These are phyloP conservation scores for Pestalotiopsis sp. DNA, from an alignment of 2,329 filamentous ascomycete species.

Conservation along the genomic window DNA sequence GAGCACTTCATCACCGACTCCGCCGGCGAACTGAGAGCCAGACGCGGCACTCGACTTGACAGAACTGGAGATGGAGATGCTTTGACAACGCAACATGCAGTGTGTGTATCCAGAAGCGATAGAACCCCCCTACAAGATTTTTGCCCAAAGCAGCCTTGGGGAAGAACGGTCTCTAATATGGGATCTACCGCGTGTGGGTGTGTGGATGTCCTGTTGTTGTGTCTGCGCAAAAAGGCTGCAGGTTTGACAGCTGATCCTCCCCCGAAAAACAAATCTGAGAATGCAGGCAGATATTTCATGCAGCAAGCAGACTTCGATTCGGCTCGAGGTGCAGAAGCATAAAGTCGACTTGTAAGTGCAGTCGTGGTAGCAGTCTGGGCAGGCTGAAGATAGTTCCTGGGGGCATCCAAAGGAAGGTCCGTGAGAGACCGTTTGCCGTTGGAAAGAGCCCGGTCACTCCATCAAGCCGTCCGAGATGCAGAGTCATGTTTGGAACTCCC, in stretches of 20 bases:
- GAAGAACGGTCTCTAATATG: background rate
- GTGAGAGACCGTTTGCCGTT: no score
- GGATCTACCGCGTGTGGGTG: background rate
- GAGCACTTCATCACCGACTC: background rate
- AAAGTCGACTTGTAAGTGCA: background rate
- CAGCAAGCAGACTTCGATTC: background rate
- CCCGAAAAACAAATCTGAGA: slow-evolving; percentile 4
- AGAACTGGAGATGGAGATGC: background rate
- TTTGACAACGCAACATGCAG: slow-evolving; percentile 2
- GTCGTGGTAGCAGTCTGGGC: background rate
- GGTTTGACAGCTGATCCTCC: slow-evolving; percentile 10
- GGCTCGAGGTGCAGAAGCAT: background rate
- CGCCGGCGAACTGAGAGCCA: background rate
- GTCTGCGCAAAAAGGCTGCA: background rate
- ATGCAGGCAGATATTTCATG: slow-evolving; percentile 8
- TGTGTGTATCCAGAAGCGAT: background rate
- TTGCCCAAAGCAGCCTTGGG: background rate
- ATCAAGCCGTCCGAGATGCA: no score
- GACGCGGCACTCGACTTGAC: background rate
- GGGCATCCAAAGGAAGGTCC: background rate
- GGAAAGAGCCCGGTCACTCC: no score
- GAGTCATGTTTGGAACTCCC: background rate
- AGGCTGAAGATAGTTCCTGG: background rate
- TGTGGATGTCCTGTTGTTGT: background rate
- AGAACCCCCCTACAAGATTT: background rate